Conservation (phyloP, 148 eudicot species). For the Nepenthes mirabilis region DNA sequence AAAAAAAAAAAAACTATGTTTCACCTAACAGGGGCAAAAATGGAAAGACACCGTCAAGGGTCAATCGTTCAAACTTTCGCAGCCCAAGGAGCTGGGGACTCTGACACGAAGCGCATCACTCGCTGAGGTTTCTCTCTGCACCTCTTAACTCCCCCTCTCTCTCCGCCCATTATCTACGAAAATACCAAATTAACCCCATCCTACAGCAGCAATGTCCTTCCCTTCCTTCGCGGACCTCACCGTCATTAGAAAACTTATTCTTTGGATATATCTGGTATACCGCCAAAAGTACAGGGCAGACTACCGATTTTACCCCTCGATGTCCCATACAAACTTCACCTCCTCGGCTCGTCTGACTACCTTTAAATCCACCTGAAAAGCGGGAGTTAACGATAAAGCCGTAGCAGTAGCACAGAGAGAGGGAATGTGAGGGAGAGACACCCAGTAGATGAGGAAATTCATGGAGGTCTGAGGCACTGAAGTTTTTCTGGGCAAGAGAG, state of each 20-base stretch:
- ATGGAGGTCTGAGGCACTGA: constrained; percentile 13
- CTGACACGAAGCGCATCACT: constrained; percentile 6
- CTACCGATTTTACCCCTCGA: not conserved
- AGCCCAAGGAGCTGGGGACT: constrained; percentile 5
- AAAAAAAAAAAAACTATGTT: too few species aligned
- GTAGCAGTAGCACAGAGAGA: not conserved
- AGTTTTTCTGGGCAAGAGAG: constrained; percentile 3
- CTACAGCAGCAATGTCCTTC: not conserved
- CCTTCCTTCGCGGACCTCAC: too few species aligned
- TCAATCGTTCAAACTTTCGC: constrained; percentile 9
- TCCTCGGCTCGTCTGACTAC: constrained; percentile 10
- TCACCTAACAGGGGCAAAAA: not conserved
- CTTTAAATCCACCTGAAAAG: constrained; percentile 59
- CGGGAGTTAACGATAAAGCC: constrained; percentile 53
- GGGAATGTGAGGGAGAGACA: not conserved
- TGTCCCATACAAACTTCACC: not conserved
- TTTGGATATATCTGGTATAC: too few species aligned
- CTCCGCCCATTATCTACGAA: not conserved
- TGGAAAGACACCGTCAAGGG: not conserved
- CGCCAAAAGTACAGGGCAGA: not conserved
- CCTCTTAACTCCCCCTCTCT: not conserved
- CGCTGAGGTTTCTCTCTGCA: not conserved
- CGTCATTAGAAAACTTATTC: too few species aligned
- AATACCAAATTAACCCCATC: constrained; percentile 4
- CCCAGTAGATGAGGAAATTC: constrained; percentile 7